Conservation (phyloP, 768 basidiomycete species). For the Leccinum sublutescens region DNA sequence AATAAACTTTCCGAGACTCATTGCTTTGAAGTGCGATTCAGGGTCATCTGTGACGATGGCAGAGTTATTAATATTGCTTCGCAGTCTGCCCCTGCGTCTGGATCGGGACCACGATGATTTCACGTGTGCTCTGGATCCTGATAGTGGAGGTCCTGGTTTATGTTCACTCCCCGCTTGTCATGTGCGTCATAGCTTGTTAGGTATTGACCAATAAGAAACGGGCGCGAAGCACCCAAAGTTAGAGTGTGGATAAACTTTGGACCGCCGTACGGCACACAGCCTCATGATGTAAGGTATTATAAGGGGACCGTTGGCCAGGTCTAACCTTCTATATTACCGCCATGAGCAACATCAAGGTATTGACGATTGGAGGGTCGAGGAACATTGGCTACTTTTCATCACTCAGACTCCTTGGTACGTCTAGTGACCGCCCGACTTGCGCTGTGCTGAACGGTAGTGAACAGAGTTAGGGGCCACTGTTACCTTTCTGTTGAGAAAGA, state of each 20-base stretch:
- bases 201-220: neutral
- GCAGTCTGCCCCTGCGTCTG: constrained; percentile 1
- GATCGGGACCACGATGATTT: neutral
- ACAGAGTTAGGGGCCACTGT: constrained; percentile 58
- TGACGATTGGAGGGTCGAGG: constrained; percentile 52
- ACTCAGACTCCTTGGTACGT: constrained; percentile 46
- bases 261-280: neutral
- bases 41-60: constrained; percentile 64
- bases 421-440: neutral
- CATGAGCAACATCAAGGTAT: constrained; percentile 30
- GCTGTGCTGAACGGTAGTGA: neutral
- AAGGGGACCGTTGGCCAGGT: neutral
- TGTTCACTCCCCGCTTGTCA: neutral
- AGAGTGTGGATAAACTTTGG: neutral
- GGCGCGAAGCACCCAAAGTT: neutral
- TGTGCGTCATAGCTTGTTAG: neutral
- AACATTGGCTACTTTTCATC: constrained; percentile 55
- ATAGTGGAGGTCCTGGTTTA: neutral
- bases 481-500: constrained; percentile 59
- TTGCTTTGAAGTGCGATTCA: constrained; percentile 54
- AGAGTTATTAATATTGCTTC: constrained; percentile 38
- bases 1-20: neutral
- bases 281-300: constrained; percentile 9
- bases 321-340: neutral
- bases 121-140: neutral